Conservation (phyloP, 2,329 filamentous ascomycete genomes). For the Phyllosticta citrichinensis region DNA sequence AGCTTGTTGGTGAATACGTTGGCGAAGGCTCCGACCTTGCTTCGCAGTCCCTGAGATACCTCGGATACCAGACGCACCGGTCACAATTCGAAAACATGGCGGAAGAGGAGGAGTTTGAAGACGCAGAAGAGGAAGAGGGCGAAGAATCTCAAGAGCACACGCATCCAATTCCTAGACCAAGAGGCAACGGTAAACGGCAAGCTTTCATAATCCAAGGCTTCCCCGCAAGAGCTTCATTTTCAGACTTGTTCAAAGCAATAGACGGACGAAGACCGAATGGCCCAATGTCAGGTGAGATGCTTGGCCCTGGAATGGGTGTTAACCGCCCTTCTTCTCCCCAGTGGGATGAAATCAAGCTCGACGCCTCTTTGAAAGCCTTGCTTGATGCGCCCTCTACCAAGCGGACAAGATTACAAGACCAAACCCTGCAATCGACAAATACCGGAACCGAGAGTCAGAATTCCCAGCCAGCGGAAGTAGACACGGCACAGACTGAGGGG, state of each 20-base stretch:
- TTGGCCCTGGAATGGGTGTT: background rate
- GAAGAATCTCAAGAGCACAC: slow-evolving; percentile 34
- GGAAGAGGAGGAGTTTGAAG: slow-evolving; percentile 25
- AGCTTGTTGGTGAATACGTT: slow-evolving; percentile 59
- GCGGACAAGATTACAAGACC: slow-evolving; percentile 9
- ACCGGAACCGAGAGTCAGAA: background rate
- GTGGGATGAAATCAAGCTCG: slow-evolving; percentile 28
- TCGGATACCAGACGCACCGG: slow-evolving; percentile 44
- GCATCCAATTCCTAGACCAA: slow-evolving; percentile 12
- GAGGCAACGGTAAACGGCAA: slow-evolving; percentile 14
- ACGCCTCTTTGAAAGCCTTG: slow-evolving; percentile 23
- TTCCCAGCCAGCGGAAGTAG: no score
- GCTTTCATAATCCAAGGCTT: background rate
- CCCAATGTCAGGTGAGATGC: background rate
- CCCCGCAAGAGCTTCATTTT: background rate
- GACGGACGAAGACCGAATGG: background rate
- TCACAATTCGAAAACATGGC: slow-evolving; percentile 10
- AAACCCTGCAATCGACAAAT: background rate
- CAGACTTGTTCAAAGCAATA: background rate
- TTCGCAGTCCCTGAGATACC: slow-evolving; percentile 28
- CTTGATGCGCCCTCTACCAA: slow-evolving; percentile 24
- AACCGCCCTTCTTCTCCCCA: slow-evolving; percentile 12
- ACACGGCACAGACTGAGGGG: background rate
- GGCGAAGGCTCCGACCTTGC: slow-evolving; percentile 49
- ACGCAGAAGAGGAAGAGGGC: slow-evolving; percentile 37